Evolutionary conservation across 2,329 filamentous ascomycete species (phyloP).

Genomic region (Aspergillus thermomutatus): DNA sequence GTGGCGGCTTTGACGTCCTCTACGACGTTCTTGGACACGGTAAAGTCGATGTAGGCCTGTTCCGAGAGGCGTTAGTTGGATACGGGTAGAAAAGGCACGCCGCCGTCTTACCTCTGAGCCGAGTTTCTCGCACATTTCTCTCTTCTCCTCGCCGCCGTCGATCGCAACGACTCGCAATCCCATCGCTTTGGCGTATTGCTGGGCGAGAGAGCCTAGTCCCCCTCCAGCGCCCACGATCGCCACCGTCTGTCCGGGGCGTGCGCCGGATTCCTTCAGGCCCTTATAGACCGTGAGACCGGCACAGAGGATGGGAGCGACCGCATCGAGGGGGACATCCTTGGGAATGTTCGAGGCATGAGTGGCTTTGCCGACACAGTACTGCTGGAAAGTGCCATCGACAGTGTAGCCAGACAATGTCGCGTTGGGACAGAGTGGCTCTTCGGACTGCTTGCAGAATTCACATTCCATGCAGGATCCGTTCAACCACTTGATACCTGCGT

Average conservation of each 20-base stretch:
- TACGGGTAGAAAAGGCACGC: no score
- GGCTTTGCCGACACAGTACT: constrained; percentile 85
- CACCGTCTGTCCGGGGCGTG: constrained; percentile 69
- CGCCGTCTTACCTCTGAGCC: constrained; percentile 53
- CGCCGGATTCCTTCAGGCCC: constrained; percentile 80
- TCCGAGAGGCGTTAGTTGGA: background rate
- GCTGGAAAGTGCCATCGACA: constrained; percentile 88
- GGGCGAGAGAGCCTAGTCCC: constrained; percentile 73
- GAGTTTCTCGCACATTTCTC: constrained; percentile 60
- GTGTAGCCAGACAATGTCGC: constrained; percentile 83
- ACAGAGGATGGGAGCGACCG: constrained; percentile 75
- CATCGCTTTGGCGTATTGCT: constrained; percentile 91
- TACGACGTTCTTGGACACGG: constrained; percentile 70
- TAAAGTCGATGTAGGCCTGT: constrained; percentile 74
- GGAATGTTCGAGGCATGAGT: constrained; percentile 79
- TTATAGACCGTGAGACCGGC: constrained; percentile 88
- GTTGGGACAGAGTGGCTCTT: constrained; percentile 78
- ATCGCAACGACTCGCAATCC: constrained; percentile 77
- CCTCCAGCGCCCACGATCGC: constrained; percentile 85
- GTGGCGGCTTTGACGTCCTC: constrained; percentile 80
- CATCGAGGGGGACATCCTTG: constrained; percentile 71
- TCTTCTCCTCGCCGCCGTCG: constrained; percentile 80
- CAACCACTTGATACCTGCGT: constrained; percentile 89
- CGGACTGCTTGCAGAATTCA: constrained; percentile 73
- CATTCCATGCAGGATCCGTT: constrained; percentile 83